A percentile compares a stretch with the other conserved stretches of the same genome.
These are phyloP conservation scores for Aurinia saxatilis DNA, from an alignment of 345 rosid genomes.

Conservation along the genomic window DNA sequence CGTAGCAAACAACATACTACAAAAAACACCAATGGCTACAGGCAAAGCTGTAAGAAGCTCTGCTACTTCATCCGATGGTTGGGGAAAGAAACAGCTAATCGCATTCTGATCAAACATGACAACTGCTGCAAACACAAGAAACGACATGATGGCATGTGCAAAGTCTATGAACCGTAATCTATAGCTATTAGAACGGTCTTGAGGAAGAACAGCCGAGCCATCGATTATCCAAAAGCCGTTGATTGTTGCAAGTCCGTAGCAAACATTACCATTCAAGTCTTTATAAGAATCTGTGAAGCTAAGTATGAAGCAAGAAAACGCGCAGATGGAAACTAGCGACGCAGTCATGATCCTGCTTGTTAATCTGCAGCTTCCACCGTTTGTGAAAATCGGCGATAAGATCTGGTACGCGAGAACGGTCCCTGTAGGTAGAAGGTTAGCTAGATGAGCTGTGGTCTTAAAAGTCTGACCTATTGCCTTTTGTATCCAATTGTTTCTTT, in stretches of 20 bases:
- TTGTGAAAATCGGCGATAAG: conserved; percentile 61
- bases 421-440: conserved; percentile 84
- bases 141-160: conserved; percentile 60
- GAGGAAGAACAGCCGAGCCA: conserved; percentile 47
- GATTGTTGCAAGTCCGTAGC: conserved; percentile 63
- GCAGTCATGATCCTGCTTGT: conserved; percentile 54
- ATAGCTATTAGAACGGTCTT: conserved; percentile 46
- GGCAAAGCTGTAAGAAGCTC: conserved; percentile 75
- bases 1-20: conserved; percentile 66
- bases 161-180: conserved; percentile 56
- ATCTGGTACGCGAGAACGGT: conserved; percentile 82
- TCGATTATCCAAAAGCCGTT: conserved; percentile 72
- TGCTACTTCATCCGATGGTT: conserved; percentile 46
- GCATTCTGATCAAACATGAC: conserved; percentile 66
- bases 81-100: conserved; percentile 61
- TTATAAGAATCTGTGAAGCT: conserved; percentile 71
- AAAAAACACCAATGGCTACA: conserved; percentile 54
- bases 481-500: conserved; percentile 44
- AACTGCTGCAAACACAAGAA: conserved; percentile 66
- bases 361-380: conserved; percentile 57
- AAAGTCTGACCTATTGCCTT: conserved; percentile 78
- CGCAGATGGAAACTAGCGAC: conserved; percentile 49
- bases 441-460: conserved; percentile 71
- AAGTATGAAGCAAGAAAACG: conserved; percentile 54
- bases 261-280: conserved; percentile 60